phyloP scores from a whole-genome alignment of 352 stramenopile species.

The Globisporangium ultimum region DNA sequence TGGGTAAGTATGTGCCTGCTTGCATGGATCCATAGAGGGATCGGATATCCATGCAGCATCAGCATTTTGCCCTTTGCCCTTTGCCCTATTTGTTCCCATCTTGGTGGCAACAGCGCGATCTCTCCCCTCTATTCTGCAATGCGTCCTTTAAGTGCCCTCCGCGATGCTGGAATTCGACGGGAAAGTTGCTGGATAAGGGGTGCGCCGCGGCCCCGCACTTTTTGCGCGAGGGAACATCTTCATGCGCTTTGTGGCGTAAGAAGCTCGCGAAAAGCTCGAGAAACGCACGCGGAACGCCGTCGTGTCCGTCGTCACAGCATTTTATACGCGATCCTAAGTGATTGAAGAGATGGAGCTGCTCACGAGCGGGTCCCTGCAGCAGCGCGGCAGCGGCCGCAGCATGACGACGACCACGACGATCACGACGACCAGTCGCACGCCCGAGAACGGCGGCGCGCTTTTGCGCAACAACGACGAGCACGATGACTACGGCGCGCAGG shows the following conservation, averaged over 20 bases:
- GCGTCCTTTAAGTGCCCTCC: too few species aligned
- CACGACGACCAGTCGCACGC: constrained; percentile 9
- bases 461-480: constrained; percentile 4
- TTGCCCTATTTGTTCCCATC: too few species aligned
- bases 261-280: constrained; percentile 1
- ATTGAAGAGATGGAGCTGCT: constrained; percentile 8
- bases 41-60: too few species aligned
- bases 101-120: too few species aligned
- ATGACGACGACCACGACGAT: constrained; percentile 1
- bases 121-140: too few species aligned
- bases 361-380: constrained; percentile 2
- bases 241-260: neutral
- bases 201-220: neutral
- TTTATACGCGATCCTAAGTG: neutral
- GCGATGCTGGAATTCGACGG: too few species aligned
- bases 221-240: neutral
- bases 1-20: too few species aligned
- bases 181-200: too few species aligned
- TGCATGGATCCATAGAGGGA: too few species aligned
- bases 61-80: too few species aligned
- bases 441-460: neutral
- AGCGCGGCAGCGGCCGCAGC: neutral
- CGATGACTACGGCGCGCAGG: constrained; percentile 13
- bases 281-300: constrained; percentile 1
- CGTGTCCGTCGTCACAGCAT: neutral